A percentile compares a stretch with the other conserved stretches of the same genome.
These are phyloP conservation scores for Microbotryomycetes sp. DNA, from an alignment of 1,284 basidiomycete genomes.

Conservation along the genomic window DNA sequence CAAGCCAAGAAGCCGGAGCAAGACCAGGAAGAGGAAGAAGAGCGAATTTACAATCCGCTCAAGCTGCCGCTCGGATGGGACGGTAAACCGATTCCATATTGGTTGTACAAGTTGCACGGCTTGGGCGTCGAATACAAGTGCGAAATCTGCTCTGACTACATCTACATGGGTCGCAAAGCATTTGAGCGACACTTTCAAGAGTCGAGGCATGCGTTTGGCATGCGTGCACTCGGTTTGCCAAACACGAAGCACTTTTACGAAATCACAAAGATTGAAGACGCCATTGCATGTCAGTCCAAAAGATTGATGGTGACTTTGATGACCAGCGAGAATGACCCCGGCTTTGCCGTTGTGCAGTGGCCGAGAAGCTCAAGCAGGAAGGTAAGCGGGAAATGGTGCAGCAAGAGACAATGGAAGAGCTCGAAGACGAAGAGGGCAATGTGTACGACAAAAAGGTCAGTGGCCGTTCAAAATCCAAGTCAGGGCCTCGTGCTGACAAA, in stretches of 20 bases:
- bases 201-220: constrained; percentile 92
- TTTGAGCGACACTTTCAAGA: constrained; percentile 93
- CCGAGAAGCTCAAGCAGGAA: constrained; percentile 90
- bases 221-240: constrained; percentile 92
- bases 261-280: constrained; percentile 95
- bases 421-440: constrained; percentile 94
- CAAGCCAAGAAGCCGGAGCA: constrained; percentile 31
- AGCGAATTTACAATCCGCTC: constrained; percentile 93
- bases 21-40: constrained; percentile 88
- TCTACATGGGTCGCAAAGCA: constrained; percentile 93
- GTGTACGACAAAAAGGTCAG: constrained; percentile 54
- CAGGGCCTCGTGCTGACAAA: constrained; percentile 44
- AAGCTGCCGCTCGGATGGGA: constrained; percentile 98
- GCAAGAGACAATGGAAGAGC: constrained; percentile 89
- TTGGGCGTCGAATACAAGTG: constrained; percentile 95
- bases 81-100: constrained; percentile 96
- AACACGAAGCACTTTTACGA: constrained; percentile 99
- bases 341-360: constrained; percentile 52
- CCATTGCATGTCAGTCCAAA: constrained; percentile 75
- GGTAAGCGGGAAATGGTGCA: constrained; percentile 82
- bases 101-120: constrained; percentile 97
- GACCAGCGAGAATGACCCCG: neutral
- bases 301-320: constrained; percentile 4
- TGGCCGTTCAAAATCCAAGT: neutral
- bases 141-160: constrained; percentile 93